These are phyloP conservation scores for Punica granatum DNA, from an alignment of 345 rosid genomes.

Conservation along the genomic window DNA sequence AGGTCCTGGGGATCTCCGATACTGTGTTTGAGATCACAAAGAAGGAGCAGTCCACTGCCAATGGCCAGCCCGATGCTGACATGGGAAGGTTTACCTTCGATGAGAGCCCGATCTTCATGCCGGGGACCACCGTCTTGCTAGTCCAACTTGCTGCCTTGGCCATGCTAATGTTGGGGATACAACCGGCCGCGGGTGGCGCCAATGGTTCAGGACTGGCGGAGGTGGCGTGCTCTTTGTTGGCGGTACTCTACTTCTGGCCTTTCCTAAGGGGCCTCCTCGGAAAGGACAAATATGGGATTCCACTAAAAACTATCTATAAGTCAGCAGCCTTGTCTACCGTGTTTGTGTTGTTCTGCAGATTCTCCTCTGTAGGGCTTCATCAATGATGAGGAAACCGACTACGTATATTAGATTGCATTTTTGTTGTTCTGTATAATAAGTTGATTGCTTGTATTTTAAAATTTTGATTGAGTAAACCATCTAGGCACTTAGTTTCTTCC, in stretches of 20 bases:
- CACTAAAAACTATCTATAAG: constrained; percentile 40
- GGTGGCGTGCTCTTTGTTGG: constrained; percentile 25
- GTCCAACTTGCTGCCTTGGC: constrained; percentile 28
- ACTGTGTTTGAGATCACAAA: constrained; percentile 38
- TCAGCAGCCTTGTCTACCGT: constrained; percentile 26
- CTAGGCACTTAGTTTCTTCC: too few species aligned
- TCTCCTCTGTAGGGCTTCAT: too few species aligned
- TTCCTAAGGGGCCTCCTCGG: constrained; percentile 45
- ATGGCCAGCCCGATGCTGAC: not conserved
- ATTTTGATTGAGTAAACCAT: too few species aligned
- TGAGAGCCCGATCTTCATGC: constrained; percentile 30
- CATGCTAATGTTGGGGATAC: constrained; percentile 7
- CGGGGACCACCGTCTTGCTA: constrained; percentile 43
- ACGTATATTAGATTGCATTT: too few species aligned
- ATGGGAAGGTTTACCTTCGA: constrained; percentile 31
- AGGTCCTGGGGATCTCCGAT: constrained; percentile 38
- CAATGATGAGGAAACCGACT: too few species aligned
- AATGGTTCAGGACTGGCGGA: constrained; percentile 30
- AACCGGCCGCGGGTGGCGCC: not conserved
- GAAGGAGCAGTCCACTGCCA: constrained; percentile 24
- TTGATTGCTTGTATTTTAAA: too few species aligned
- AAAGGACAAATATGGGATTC: constrained; percentile 56
- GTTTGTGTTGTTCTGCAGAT: constrained; percentile 22
- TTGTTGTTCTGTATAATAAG: too few species aligned
- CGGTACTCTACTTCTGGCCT: constrained; percentile 35